phyloP scores from a whole-genome alignment of 176 grass and related monocot species.

The Cenchrus fungigraminus region DNA sequence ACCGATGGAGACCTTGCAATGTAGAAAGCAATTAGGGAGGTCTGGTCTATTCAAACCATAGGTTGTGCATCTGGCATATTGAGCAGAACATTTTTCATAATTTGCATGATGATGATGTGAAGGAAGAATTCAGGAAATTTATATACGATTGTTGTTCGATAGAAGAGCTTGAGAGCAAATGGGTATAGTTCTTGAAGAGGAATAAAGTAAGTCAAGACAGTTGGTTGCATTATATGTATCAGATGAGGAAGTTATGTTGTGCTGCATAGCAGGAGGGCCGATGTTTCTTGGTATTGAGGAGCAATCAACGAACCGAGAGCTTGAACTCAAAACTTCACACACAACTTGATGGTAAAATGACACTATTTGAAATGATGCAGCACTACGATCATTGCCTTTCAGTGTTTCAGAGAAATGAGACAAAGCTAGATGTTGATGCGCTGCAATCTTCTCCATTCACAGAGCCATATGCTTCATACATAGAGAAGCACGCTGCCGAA shows the following conservation, averaged over 20 bases:
- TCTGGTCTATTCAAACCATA: too few relatives aligned
- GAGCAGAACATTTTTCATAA: too few relatives aligned
- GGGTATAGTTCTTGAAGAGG: not conserved
- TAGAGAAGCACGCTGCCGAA: too few relatives aligned
- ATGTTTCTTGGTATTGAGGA: conserved; percentile 23
- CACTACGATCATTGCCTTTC: conserved; percentile 5
- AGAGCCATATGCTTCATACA: too few relatives aligned
- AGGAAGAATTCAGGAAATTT: not conserved
- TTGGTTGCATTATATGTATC: not conserved
- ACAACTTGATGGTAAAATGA: not conserved
- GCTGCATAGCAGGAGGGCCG: not conserved
- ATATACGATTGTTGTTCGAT: not conserved
- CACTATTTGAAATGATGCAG: not conserved
- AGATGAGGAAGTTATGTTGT: not conserved
- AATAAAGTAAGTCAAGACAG: not conserved
- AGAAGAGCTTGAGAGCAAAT: not conserved
- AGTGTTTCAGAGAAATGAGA: not conserved
- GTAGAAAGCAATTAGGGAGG: too few relatives aligned
- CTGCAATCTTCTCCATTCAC: not conserved
- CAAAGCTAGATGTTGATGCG: not conserved
- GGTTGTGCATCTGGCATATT: too few relatives aligned
- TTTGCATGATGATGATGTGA: not conserved
- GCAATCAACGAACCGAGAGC: not conserved
- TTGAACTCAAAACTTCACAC: not conserved
- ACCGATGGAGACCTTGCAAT: too few relatives aligned